A percentile compares a stretch with the other conserved stretches of the same genome.
These are phyloP conservation scores for Dactylella cylindrospora DNA, from an alignment of 2,329 filamentous ascomycete species.

Conservation along the genomic window DNA sequence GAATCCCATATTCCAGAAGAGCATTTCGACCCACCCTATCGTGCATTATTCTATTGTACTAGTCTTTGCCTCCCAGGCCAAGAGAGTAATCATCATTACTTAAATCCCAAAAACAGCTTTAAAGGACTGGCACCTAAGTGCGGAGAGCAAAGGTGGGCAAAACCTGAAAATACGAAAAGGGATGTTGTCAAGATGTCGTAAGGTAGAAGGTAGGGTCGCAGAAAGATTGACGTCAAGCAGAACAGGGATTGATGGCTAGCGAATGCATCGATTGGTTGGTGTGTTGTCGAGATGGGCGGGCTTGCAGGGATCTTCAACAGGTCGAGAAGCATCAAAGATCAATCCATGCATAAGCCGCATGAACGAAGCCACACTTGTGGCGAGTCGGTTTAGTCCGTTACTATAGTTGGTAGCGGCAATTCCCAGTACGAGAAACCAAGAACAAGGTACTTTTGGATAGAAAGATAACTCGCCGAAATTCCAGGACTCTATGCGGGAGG, in stretches of 20 bases:
- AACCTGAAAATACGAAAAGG: conserved; percentile 17
- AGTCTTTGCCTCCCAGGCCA: conserved; percentile 21
- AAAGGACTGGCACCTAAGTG: neutral
- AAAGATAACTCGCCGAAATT: too few species aligned
- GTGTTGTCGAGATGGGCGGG: neutral
- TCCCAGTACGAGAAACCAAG: too few species aligned
- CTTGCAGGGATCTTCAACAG: neutral
- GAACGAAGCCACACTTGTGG: conserved; percentile 22
- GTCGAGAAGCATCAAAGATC: neutral
- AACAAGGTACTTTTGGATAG: too few species aligned
- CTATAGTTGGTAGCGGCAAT: conserved; percentile 3
- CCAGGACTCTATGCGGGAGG: conserved; percentile 69
- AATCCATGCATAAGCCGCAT: conserved; percentile 11
- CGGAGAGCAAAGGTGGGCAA: conserved; percentile 4
- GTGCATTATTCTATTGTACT: neutral
- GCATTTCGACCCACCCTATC: neutral
- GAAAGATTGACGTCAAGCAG: conserved; percentile 38
- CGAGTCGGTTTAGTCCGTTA: conserved; percentile 9
- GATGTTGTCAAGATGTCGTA: conserved; percentile 44
- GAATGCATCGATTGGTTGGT: conserved; percentile 12
- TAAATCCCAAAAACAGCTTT: neutral
- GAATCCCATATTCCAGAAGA: neutral
- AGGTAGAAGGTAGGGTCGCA: conserved; percentile 2
- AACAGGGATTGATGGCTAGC: conserved; percentile 1
- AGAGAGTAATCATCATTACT: conserved; percentile 1